Base-by-base conservation (phyloP, 805 yeast genomes). In the Yamadazyma paraphyllophila region DNA sequence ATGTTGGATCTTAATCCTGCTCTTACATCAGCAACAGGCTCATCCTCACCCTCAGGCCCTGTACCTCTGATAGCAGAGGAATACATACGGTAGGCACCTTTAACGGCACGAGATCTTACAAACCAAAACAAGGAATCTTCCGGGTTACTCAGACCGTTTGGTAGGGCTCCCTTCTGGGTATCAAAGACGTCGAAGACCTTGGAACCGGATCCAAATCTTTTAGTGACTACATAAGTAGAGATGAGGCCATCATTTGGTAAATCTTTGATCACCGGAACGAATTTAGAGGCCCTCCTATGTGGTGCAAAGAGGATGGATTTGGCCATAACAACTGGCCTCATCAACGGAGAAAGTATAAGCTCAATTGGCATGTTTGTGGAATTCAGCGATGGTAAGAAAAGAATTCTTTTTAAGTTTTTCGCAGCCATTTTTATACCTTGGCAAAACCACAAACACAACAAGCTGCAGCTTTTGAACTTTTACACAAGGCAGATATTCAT, bases 1-100 rank as follows among this genome's bases (percentile, higher is more conserved):
- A 81, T 78, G 55, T 81, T 81, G 38, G 84, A 78, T 55, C 84
- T 65, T 41, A 80, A 65, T 6, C 85, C 85, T 2, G 85, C 85
- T 49, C 85, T 67, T 14, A 80, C 52, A 9, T 79, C 72, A 4
- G 83, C 85, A 38, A 78, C 75, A 2, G 84, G 84, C 52, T 76
- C 77, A 50, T 78, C 82, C 51, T 71, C 74, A 15, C 77, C 80
- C 9, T 73, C 61, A 27, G 65, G 64, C 2, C 79, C 80, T 1
- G 79, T 74, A 3, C 63, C 67, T 31, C 57, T 51, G 35, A 74
- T 63, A 13, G 58, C 66, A 9, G 66, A 54, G 8, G 76, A 70
- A 53, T 67, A 80, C 80, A 81, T 74, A 57, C 74, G 78, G 64
- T 80, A 81, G 1, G 83, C 82, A 41, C 86, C 85, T 60, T 80